Evolutionary conservation across 2,329 filamentous ascomycete genomes (phyloP).

Genomic region (Diaporthe sp.): DNA sequence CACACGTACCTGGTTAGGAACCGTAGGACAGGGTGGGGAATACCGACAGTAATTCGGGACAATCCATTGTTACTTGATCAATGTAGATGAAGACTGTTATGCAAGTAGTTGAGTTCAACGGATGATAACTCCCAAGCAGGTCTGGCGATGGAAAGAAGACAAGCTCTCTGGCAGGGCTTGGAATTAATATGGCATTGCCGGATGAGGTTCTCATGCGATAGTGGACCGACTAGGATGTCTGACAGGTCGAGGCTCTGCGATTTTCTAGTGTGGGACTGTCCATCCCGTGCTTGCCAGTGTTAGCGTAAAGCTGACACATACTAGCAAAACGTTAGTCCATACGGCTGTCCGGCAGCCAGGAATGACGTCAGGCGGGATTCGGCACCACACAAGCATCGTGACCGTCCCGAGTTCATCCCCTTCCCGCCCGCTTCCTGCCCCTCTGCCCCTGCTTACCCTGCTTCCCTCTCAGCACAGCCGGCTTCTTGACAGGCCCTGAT

Average conservation of each 20-base stretch:
- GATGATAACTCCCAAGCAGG: too few species aligned
- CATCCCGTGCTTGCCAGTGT: too few species aligned
- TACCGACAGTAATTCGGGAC: too few species aligned
- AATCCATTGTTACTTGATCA: too few species aligned
- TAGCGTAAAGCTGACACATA: slow-evolving; percentile 22
- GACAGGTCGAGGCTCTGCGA: neutral
- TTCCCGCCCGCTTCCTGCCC: neutral
- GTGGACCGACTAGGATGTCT: neutral
- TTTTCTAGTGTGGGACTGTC: neutral
- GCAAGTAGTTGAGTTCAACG: too few species aligned
- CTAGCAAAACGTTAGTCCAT: slow-evolving; percentile 9
- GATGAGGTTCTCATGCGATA: neutral
- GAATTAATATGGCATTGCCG: neutral
- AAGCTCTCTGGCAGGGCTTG: neutral
- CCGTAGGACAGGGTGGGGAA: too few species aligned
- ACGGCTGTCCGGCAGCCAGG: slow-evolving; percentile 11
- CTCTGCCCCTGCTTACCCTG: slow-evolving; percentile 16
- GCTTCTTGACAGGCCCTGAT: slow-evolving; percentile 19
- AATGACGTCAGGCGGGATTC: slow-evolving; percentile 28
- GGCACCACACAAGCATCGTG: slow-evolving; percentile 7
- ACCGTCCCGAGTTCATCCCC: neutral
- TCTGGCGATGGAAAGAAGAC: neutral
- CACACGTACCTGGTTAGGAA: too few species aligned
- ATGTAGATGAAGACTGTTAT: too few species aligned
- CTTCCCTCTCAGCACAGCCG: neutral